Evolutionary conservation across 2,329 filamentous ascomycete genomes (phyloP).

Genomic region (Penicillium carneum): DNA sequence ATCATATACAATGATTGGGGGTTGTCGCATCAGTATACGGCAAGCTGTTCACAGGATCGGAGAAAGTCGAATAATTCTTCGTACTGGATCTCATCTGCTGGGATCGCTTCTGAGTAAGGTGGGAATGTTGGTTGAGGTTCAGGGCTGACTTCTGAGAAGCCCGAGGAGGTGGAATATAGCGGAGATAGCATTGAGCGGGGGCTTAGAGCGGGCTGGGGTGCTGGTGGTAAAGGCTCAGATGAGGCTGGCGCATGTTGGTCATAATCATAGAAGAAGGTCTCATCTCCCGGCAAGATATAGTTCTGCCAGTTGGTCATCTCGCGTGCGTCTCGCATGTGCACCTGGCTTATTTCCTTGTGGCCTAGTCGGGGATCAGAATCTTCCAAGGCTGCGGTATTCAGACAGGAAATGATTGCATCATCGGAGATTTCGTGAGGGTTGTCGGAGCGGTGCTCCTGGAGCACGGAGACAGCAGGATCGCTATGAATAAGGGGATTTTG

Average conservation of each 20-base stretch:
- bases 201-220: constrained; percentile 10
- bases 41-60: constrained; percentile 48
- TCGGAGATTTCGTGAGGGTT: constrained; percentile 47
- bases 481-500: constrained; percentile 43
- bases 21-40: constrained; percentile 39
- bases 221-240: constrained; percentile 8
- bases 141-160: constrained; percentile 20
- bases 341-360: constrained; percentile 48
- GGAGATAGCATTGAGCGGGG: constrained; percentile 34
- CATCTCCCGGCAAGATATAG: constrained; percentile 52
- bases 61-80: constrained; percentile 51
- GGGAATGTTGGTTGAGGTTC: constrained; percentile 8
- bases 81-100: constrained; percentile 48
- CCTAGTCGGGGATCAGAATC: constrained; percentile 51
- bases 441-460: constrained; percentile 43
- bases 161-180: constrained; percentile 30
- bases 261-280: constrained; percentile 48
- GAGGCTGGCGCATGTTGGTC: constrained; percentile 21
- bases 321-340: constrained; percentile 51
- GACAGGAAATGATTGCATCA: constrained; percentile 49
- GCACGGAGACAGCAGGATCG: constrained; percentile 44
- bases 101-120: constrained; percentile 18
- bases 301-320: constrained; percentile 54
- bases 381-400: constrained; percentile 51
- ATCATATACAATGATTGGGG: constrained; percentile 26